Evolutionary conservation across 306 rosid genomes (phyloP), one percentile per base, ranked within the genome.

Genomic region (Acacia melanoxylon): DNA sequence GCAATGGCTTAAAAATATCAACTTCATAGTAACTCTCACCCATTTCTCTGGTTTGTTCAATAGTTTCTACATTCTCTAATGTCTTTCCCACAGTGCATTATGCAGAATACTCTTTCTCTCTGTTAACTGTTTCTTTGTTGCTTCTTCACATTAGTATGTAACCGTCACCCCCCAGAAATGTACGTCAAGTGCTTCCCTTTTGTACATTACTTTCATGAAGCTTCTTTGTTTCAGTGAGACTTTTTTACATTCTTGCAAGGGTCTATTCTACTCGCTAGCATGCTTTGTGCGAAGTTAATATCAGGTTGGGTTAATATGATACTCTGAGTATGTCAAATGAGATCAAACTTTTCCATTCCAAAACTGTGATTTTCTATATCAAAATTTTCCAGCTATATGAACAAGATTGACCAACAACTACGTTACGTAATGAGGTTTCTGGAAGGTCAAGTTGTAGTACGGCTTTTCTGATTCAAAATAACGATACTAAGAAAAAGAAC

Each of bases 31-130:
- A 31, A 37, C 40, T 65, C 82, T 51, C 77, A 27, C 72, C 62
- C 62, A 68, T 80, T 72, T 51, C 48, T 71, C 48, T 41, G 49
- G 17, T 45, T 58, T 22, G 40, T 80, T 70, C 15, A 80, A 70
- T 76, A 70, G 72, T 16, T 20, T 13, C 54, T 51, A 24, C 72
- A 31, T 44, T 56, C 58, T 81, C 19, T 20, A 37, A 37, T 37
- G 8, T 37, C 41, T 37, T 37, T 37, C 8, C 41, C 41, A 37
- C 41, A 37, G 37, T 61, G 48, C 40, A 58, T 54, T 71, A 51
- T 81, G 35, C 37, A 62, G 37, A 58, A n/a, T 27, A 29, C 35
- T 29, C 14, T 81, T 40, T 84, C 45, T 56, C 54, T 78, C 0
- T 42, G 35, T 70, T 44, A 44, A 24, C 56, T 42, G 35, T 70